These are phyloP conservation scores for Pyrus bretschneideri DNA, from an alignment of 306 rosid species.

Conservation along the genomic window DNA sequence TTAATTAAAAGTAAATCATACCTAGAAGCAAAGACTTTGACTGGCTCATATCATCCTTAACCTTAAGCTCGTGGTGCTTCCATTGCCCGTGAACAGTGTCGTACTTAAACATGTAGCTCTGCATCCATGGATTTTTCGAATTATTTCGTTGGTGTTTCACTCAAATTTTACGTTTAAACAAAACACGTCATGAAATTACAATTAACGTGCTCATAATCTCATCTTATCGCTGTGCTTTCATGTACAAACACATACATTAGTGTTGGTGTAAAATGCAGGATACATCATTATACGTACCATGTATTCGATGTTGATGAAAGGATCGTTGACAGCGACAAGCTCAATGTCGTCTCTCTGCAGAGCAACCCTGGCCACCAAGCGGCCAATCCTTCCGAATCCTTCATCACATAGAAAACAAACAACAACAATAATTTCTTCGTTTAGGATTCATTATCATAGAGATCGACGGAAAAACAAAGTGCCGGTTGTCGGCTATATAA, in stretches of 20 bases:
- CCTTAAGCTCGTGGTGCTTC: constrained; percentile 1
- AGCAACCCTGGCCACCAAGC: constrained; percentile 64
- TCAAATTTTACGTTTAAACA: too few relatives aligned
- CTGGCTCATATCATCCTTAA: neutral
- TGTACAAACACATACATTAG: neutral
- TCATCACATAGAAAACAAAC: neutral
- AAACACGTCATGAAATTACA: neutral
- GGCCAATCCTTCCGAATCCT: constrained; percentile 70
- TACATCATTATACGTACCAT: constrained; percentile 26
- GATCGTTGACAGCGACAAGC: constrained; percentile 61
- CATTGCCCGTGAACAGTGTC: constrained; percentile 34
- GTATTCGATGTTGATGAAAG: constrained; percentile 46
- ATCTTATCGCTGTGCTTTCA: neutral
- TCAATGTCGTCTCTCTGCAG: constrained; percentile 56
- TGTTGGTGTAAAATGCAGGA: neutral
- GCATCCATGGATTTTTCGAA: neutral
- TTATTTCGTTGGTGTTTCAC: neutral
- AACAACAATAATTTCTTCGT: too few relatives aligned
- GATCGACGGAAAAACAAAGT: neutral
- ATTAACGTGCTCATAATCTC: neutral
- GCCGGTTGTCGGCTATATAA: too few relatives aligned
- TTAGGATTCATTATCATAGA: too few relatives aligned
- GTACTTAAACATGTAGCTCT: constrained; percentile 54
- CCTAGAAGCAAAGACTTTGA: neutral
- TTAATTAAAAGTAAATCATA: neutral